Evolutionary conservation across 176 grass and related monocot genomes (phyloP).

Genomic region (Aegilops speltoides): DNA sequence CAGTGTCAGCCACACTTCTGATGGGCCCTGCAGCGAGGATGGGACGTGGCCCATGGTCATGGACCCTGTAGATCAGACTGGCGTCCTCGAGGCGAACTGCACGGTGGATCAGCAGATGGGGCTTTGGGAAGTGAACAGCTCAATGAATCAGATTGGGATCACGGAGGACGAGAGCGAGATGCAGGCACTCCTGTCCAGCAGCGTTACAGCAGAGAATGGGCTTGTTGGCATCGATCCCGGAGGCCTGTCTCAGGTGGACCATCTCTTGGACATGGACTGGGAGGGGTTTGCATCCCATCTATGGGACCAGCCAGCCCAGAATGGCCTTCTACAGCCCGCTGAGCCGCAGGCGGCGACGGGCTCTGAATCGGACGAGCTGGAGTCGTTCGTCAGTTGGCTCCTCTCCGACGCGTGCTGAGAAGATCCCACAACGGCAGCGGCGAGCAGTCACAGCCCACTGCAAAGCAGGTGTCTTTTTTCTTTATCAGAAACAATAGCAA

Average conservation of each 20-base stretch:
- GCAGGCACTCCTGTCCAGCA: slow-evolving; percentile 35
- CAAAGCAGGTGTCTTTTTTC: neutral
- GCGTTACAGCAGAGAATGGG: neutral
- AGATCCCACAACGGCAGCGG: neutral
- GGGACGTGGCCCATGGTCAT: slow-evolving; percentile 28
- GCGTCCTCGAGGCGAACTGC: slow-evolving; percentile 36
- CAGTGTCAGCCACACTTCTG: neutral
- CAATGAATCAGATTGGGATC: slow-evolving; percentile 36
- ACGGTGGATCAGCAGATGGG: slow-evolving; percentile 1
- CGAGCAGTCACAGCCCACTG: neutral
- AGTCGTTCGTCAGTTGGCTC: slow-evolving; percentile 62
- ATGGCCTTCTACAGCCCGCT: neutral
- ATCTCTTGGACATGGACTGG: slow-evolving; percentile 71
- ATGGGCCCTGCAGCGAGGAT: slow-evolving; percentile 28
- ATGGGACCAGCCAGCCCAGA: slow-evolving; percentile 28
- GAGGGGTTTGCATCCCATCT: slow-evolving; percentile 53
- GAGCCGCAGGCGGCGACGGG: neutral
- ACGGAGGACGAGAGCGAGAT: slow-evolving; percentile 43
- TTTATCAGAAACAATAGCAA: neutral
- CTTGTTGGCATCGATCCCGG: neutral
- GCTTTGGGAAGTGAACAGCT: slow-evolving; percentile 38
- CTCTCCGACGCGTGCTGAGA: slow-evolving; percentile 45
- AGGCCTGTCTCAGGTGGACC: slow-evolving; percentile 29
- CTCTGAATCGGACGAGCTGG: slow-evolving; percentile 35
- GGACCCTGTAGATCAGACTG: slow-evolving; percentile 27